These are phyloP conservation scores for Eruca vesicaria DNA, from an alignment of 441 rosid species.

Conservation along the genomic window DNA sequence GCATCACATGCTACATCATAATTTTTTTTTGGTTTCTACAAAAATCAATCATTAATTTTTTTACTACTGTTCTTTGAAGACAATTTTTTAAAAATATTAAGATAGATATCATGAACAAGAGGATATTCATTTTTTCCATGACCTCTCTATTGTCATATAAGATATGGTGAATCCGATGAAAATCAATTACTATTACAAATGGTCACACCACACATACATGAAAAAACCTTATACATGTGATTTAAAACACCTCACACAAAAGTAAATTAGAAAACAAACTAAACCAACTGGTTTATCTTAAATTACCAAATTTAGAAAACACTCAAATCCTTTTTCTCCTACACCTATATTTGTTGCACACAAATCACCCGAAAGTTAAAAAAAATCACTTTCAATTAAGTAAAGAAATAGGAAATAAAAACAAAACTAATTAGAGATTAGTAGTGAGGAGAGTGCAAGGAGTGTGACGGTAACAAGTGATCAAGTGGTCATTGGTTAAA, in stretches of 20 bases:
- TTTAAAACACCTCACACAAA: constrained; percentile 6
- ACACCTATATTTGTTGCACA: constrained; percentile 13
- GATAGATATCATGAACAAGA: background rate
- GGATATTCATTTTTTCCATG: background rate
- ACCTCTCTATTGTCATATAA: background rate
- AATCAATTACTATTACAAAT: constrained; percentile 7
- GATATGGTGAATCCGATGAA: background rate
- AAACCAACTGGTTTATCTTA: constrained; percentile 19
- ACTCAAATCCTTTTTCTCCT: background rate
- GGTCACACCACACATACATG: constrained; percentile 32
- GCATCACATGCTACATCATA: constrained; percentile 33
- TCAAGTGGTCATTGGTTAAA: constrained; percentile 79
- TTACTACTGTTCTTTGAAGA: constrained; percentile 7
- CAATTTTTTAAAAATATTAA: background rate
- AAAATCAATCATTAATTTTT: constrained; percentile 11
- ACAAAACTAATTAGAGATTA: background rate
- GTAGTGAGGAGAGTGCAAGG: constrained; percentile 48
- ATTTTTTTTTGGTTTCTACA: constrained; percentile 25
- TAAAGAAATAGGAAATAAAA: background rate
- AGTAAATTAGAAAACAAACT: background rate
- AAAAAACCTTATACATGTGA: constrained; percentile 33
- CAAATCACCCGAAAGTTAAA: constrained; percentile 26
- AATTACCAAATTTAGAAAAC: background rate
- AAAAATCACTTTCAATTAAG: constrained; percentile 17
- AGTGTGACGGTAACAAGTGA: constrained; percentile 63